A percentile compares a stretch with the other conserved stretches of the same genome.
phyloP scores from a whole-genome alignment of 352 stramenopile genomes.

The Phytopythium boreale region DNA sequence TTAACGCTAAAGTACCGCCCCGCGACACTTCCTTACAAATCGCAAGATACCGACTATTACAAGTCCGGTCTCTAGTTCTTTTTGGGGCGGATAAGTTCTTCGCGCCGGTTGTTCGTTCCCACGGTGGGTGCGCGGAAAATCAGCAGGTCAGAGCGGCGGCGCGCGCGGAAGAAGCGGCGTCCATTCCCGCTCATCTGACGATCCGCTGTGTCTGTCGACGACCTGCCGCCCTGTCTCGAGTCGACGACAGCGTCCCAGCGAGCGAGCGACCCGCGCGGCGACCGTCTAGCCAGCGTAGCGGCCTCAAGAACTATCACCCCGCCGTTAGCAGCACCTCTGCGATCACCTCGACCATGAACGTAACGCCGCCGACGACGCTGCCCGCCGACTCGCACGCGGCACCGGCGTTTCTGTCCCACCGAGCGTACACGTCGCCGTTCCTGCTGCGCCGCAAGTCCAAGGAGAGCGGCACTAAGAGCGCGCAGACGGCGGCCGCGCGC shows the following conservation, averaged over 20 bases:
- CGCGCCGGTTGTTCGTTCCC: neutral
- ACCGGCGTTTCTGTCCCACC: slow-evolving; percentile 12
- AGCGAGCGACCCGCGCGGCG: neutral
- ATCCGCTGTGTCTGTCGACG: neutral
- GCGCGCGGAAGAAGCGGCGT: neutral
- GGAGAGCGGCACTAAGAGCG: slow-evolving; percentile 18
- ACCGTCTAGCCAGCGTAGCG: neutral
- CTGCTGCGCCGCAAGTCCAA: slow-evolving; percentile 30
- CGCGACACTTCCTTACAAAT: neutral
- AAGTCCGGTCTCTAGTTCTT: neutral
- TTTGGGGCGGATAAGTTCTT: too few relatives aligned
- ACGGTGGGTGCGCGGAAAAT: slow-evolving; percentile 1
- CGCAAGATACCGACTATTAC: neutral
- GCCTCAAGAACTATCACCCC: neutral
- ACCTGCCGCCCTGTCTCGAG: neutral
- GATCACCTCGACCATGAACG: neutral
- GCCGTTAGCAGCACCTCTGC: neutral
- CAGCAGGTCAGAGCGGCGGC: neutral
- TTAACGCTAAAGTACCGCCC: neutral
- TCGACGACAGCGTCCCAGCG: neutral
- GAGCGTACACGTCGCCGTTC: slow-evolving; percentile 68
- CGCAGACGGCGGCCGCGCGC: slow-evolving; percentile 12
- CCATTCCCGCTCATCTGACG: neutral
- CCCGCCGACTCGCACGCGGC: neutral
- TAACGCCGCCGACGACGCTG: neutral